A percentile compares a stretch with the other conserved stretches of the same genome.
These are phyloP conservation scores for Flagelloscypha sp. DNA, from an alignment of 768 basidiomycete genomes.

Conservation along the genomic window DNA sequence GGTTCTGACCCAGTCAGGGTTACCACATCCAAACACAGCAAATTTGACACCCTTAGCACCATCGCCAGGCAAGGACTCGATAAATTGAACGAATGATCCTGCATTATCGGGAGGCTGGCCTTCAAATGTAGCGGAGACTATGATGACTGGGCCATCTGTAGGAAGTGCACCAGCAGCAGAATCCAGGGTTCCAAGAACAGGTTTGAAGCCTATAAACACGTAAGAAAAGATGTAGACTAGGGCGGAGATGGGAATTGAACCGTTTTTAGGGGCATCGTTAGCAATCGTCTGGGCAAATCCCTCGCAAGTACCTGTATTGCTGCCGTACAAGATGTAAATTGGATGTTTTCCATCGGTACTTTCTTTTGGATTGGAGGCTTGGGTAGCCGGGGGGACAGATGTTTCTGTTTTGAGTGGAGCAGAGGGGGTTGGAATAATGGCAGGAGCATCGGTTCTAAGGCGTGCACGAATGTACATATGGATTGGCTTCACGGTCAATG, in stretches of 20 bases:
- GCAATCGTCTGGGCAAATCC: conserved; percentile 38
- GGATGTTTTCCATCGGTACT: conserved; percentile 14
- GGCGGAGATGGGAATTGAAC: too few relatives aligned
- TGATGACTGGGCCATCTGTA: conserved; percentile 35
- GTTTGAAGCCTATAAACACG: conserved; percentile 30
- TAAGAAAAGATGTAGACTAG: neutral
- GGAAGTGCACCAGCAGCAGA: conserved; percentile 27
- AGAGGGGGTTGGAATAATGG: conserved; percentile 11
- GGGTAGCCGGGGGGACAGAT: too few relatives aligned
- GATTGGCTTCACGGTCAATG: conserved; percentile 42
- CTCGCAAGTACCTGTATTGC: conserved; percentile 42
- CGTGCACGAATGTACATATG: conserved; percentile 32
- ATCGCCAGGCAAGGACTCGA: conserved; percentile 21
- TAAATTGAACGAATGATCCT: conserved; percentile 34
- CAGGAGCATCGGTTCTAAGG: conserved; percentile 20
- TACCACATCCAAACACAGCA: conserved; percentile 43
- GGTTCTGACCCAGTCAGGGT: conserved; percentile 41
- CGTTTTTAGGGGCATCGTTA: conserved; percentile 27
- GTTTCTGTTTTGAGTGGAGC: conserved; percentile 12
- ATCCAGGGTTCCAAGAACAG: conserved; percentile 32
- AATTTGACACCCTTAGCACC: conserved; percentile 26
- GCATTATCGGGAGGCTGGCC: conserved; percentile 45
- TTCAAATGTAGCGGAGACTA: conserved; percentile 42
- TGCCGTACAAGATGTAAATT: conserved; percentile 34
- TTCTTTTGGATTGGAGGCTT: neutral